Evolutionary conservation across 2,329 filamentous ascomycete genomes (phyloP).

Genomic region (Trichophyton mentagrophytes): DNA sequence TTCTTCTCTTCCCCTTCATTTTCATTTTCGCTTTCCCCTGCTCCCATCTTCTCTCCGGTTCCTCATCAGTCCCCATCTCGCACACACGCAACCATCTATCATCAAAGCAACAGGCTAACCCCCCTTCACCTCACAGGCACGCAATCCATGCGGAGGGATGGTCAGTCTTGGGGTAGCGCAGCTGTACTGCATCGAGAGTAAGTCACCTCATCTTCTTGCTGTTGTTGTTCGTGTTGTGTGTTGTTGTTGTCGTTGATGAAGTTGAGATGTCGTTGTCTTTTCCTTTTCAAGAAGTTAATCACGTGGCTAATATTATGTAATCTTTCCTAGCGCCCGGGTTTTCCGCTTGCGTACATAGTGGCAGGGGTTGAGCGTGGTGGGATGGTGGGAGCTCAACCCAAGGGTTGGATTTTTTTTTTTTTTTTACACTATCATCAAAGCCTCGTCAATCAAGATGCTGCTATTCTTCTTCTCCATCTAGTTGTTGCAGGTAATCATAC

Average conservation of each 20-base stretch:
- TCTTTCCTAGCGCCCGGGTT: slow-evolving; percentile 1
- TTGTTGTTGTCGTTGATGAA: not conserved
- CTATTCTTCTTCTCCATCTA: not conserved
- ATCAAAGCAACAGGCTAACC: not conserved
- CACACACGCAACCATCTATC: not conserved
- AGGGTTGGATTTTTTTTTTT: not conserved
- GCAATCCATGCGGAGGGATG: not conserved
- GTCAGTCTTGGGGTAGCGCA: not conserved
- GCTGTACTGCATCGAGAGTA: not conserved
- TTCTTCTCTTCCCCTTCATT: not conserved
- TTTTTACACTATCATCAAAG: too few species aligned
- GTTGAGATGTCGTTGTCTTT: not conserved
- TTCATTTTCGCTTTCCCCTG: too few species aligned
- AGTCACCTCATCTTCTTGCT: not conserved
- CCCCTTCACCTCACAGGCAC: not conserved
- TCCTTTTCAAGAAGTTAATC: not conserved
- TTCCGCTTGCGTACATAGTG: not conserved
- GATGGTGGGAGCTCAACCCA: not conserved
- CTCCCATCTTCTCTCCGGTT: too few species aligned
- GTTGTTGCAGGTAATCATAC: not conserved
- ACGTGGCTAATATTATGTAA: slow-evolving; percentile 5
- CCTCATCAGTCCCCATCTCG: too few species aligned
- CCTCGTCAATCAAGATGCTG: not conserved
- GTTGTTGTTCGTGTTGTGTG: too few species aligned
- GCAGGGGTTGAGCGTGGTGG: not conserved